Conservation (phyloP, 306 rosid genomes). For the Pachyrhizus erosus region DNA sequence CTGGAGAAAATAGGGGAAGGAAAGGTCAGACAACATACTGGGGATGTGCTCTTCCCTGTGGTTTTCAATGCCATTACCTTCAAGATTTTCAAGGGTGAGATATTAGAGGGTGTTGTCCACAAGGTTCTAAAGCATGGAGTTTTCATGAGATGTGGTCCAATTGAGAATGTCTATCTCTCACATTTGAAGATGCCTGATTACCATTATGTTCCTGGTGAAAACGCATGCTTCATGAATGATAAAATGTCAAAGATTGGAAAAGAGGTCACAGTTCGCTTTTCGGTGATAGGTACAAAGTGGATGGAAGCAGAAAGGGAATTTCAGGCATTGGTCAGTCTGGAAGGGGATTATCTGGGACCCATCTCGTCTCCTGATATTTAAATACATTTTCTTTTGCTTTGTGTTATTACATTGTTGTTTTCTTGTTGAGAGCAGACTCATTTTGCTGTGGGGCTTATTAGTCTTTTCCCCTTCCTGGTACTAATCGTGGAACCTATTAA, state of each 20-base stretch:
- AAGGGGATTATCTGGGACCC: constrained; percentile 86
- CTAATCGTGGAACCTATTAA: constrained; percentile 7
- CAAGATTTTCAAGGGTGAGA: constrained; percentile 84
- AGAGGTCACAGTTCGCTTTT: constrained; percentile 62
- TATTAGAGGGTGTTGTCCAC: constrained; percentile 77
- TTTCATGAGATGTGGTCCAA: constrained; percentile 80
- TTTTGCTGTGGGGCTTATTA: not conserved
- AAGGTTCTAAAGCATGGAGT: constrained; percentile 90
- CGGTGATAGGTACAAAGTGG: constrained; percentile 91
- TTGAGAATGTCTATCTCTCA: constrained; percentile 75
- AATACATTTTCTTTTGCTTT: not conserved
- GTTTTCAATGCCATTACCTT: constrained; percentile 71
- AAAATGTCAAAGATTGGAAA: constrained; percentile 69
- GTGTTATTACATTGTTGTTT: not conserved
- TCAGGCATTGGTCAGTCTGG: constrained; percentile 88
- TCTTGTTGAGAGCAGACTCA: not conserved
- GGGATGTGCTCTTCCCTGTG: constrained; percentile 87
- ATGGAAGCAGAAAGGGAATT: constrained; percentile 87
- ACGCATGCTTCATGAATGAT: constrained; percentile 68
- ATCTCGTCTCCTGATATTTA: constrained; percentile 50
- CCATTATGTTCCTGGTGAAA: constrained; percentile 68
- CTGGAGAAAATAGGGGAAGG: constrained; percentile 84
- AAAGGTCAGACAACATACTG: constrained; percentile 74
- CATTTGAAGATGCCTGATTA: constrained; percentile 81
- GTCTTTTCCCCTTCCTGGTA: not conserved